A percentile compares a stretch with the other conserved stretches of the same genome.
Conservation (phyloP, 352 stramenopile species). For the Thalassiosira sp. region DNA sequence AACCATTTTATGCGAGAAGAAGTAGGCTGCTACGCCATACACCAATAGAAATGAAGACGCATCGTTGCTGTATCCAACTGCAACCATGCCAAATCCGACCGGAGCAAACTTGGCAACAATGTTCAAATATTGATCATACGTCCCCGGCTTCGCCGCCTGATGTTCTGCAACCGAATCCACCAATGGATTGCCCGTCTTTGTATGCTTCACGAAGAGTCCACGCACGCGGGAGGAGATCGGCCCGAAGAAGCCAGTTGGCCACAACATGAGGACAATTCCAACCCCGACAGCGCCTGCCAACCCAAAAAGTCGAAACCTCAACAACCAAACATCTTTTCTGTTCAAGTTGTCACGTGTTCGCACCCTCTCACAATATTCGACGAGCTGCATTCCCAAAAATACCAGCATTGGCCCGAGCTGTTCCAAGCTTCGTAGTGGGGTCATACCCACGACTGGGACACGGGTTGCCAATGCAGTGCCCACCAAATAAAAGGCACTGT, state of each 20-base stretch:
- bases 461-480: conserved; percentile 95
- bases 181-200: conserved; percentile 86
- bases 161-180: conserved; percentile 86
- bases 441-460: conserved; percentile 97
- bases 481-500: conserved; percentile 95
- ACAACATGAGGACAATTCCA: conserved; percentile 57
- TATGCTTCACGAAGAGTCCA: conserved; percentile 87
- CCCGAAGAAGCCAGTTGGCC: conserved; percentile 84
- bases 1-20: conserved; percentile 85
- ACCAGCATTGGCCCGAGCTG: conserved; percentile 87
- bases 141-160: conserved; percentile 71
- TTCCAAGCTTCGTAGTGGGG: conserved; percentile 89
- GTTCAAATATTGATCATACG: conserved; percentile 84
- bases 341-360: conserved; percentile 56
- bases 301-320: conserved; percentile 73
- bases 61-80: conserved; percentile 71
- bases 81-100: conserved; percentile 77
- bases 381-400: conserved; percentile 89
- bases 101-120: conserved; percentile 78
- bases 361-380: conserved; percentile 70
- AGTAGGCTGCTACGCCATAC: conserved; percentile 81
- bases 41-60: conserved; percentile 78
- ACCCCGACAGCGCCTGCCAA: conserved; percentile 43
- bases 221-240: conserved; percentile 83
- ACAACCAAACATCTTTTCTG: conserved; percentile 43